These are phyloP conservation scores for Fusarium devonianum DNA, from an alignment of 2,329 filamentous ascomycete genomes.

Conservation along the genomic window DNA sequence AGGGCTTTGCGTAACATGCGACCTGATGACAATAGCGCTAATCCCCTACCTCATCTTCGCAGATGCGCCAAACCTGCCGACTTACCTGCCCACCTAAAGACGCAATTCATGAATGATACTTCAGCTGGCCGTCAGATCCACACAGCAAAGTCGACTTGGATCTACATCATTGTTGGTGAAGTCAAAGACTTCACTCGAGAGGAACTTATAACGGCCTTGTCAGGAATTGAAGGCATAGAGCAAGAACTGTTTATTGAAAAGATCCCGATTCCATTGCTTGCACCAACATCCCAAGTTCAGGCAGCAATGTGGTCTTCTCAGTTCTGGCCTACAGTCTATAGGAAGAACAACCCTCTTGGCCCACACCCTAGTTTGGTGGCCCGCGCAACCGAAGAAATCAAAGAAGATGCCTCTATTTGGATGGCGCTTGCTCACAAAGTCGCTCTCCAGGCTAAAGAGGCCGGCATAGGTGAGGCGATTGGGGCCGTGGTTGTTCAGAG, in stretches of 20 bases:
- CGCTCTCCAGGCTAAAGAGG: conserved; percentile 64
- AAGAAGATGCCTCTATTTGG: conserved; percentile 68
- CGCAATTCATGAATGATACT: conserved; percentile 66
- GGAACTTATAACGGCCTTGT: conserved; percentile 58
- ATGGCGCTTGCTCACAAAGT: conserved; percentile 72
- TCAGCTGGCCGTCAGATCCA: conserved; percentile 62
- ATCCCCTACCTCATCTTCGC: conserved; percentile 74
- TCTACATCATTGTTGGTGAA: conserved; percentile 64
- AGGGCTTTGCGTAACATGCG: conserved; percentile 65
- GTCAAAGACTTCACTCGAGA: conserved; percentile 60
- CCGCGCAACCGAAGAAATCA: conserved; percentile 73
- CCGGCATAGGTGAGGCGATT: conserved; percentile 71
- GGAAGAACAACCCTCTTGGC: conserved; percentile 86
- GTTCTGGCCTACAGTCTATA: conserved; percentile 87
- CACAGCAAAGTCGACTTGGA: conserved; percentile 66
- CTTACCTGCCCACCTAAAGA: conserved; percentile 70
- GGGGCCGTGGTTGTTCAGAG: conserved; percentile 80
- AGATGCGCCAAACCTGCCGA: conserved; percentile 76
- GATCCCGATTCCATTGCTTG: conserved; percentile 73
- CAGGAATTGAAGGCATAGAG: conserved; percentile 58
- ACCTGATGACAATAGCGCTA: conserved; percentile 64
- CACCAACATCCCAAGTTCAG: conserved; percentile 78
- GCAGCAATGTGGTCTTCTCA: conserved; percentile 76
- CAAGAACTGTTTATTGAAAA: conserved; percentile 64
- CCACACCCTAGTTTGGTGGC: conserved; percentile 79